These are phyloP conservation scores for Setaria viridis DNA, from an alignment of 202 grass and related monocot species.

Conservation along the genomic window DNA sequence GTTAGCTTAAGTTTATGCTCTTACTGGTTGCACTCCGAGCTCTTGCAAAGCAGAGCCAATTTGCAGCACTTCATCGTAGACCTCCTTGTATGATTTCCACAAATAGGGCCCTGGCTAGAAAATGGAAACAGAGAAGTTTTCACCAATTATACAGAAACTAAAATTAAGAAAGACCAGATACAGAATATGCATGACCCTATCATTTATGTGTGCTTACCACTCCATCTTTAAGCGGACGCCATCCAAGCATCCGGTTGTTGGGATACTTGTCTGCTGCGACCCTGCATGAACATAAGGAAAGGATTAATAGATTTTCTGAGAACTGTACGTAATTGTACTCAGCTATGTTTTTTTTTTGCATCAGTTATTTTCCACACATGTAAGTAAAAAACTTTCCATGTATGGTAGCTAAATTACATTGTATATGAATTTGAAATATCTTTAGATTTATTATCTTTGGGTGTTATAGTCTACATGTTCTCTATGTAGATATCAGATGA, in stretches of 20 bases:
- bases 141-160: conserved; percentile 13
- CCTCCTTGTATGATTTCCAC: conserved; percentile 95
- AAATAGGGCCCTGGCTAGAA: conserved; percentile 79
- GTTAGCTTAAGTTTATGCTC: conserved; percentile 12
- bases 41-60: conserved; percentile 70
- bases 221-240: conserved; percentile 79
- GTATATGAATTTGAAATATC: not conserved
- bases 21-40: conserved; percentile 75
- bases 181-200: conserved; percentile 4
- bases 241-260: conserved; percentile 93
- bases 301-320: not conserved
- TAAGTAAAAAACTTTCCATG: not conserved
- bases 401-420: conserved; percentile 3
- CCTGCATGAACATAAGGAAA: conserved; percentile 50
- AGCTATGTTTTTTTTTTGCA: not conserved
- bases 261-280: conserved; percentile 81
- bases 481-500: conserved; percentile 6
- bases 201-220: conserved; percentile 55
- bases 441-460: conserved; percentile 9
- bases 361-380: not conserved
- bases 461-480: not conserved
- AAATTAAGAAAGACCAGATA: conserved; percentile 16
- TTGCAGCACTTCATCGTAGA: conserved; percentile 90
- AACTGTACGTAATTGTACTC: not conserved
- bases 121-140: conserved; percentile 28